Base-by-base conservation (phyloP, 202 grass and related monocot species). In the Panicum virgatum region DNA sequence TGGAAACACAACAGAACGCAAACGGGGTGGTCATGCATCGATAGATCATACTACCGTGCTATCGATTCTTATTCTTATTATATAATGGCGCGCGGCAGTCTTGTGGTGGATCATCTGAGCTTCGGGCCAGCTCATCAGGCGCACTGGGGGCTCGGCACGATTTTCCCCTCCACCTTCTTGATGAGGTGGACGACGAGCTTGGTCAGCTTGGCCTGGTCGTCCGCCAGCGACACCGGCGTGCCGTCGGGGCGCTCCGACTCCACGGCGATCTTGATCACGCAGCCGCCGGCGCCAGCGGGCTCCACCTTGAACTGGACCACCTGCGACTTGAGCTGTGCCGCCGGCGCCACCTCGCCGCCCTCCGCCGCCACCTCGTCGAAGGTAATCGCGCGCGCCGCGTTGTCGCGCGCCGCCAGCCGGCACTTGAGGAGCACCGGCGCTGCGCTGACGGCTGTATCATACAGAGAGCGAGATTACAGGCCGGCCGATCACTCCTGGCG, bases 91-190 rank as follows among this genome's bases (percentile, higher is more conserved):
- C 0, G n/a, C 52, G 20, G 19, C 52, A 56, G 6, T n/a, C 2
- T n/a, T n/a, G n/a, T n/a, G n/a, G n/a, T 56, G 52, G 52, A 22
- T 22, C 5, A 22, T 2, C 6, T 20, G 18, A 22, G 20, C 52
- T 9, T 22, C 20, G 1, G 18, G 23, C 23, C 6, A 56, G 19
- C 52, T 22, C 7, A 79, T 53, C 19, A 83, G 29, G 50, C 67
- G 40, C 50, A 66, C 34, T 66, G 70, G 9, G 87, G 77, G 54
- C 80, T 52, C 0, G 87, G 70, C 20, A 70, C 20, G 11, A 89
- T 63, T 54, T 89, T 85, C 7, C 37, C 70, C 77, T 89, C 87
- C 14, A 62, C 23, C 42, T 27, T 69, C 82, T 85, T 85, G 25
- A 84, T 0, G 51, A 80, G 11, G 20, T 36, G 36, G 3, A 80